Percentiles rank a stretch among this genome's conserved stretches.
Conservation (phyloP, 1,284 basidiomycete genomes). For the Sphagnurus paluster region DNA sequence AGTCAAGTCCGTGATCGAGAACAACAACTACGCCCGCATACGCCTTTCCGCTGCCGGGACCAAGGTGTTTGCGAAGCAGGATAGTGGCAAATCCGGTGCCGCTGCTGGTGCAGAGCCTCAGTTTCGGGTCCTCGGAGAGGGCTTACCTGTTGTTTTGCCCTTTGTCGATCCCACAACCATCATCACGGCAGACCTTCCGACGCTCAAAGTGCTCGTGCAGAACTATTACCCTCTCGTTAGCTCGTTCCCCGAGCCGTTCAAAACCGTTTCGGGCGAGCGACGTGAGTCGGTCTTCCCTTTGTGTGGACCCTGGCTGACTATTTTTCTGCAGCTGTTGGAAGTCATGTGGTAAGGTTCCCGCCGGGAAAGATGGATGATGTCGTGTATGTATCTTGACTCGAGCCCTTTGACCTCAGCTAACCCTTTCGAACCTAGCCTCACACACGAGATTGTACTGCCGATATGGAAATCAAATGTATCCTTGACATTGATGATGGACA, state of each 20-base stretch:
- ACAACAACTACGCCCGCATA: constrained; percentile 86
- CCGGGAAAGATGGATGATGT: constrained; percentile 53
- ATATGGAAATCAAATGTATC: constrained; percentile 91
- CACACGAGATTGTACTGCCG: constrained; percentile 78
- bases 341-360: constrained; percentile 71
- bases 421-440: constrained; percentile 46
- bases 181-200: constrained; percentile 56
- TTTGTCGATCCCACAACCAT: constrained; percentile 71
- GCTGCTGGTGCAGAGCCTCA: constrained; percentile 52
- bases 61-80: constrained; percentile 78
- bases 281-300: constrained; percentile 37
- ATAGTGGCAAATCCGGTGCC: constrained; percentile 44
- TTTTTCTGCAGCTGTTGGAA: constrained; percentile 56
- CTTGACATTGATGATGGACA: constrained; percentile 89
- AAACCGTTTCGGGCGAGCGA: constrained; percentile 44
- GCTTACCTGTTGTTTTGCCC: constrained; percentile 79
- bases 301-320: neutral
- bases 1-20: constrained; percentile 76
- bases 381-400: constrained; percentile 42
- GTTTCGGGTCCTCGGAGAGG: constrained; percentile 84
- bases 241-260: constrained; percentile 64
- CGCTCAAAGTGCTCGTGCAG: constrained; percentile 69
- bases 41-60: constrained; percentile 92
- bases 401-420: neutral
- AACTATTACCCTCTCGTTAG: constrained; percentile 78